These are phyloP conservation scores for Phytophthora hibernalis DNA, from an alignment of 352 stramenopile genomes.

Conservation along the genomic window DNA sequence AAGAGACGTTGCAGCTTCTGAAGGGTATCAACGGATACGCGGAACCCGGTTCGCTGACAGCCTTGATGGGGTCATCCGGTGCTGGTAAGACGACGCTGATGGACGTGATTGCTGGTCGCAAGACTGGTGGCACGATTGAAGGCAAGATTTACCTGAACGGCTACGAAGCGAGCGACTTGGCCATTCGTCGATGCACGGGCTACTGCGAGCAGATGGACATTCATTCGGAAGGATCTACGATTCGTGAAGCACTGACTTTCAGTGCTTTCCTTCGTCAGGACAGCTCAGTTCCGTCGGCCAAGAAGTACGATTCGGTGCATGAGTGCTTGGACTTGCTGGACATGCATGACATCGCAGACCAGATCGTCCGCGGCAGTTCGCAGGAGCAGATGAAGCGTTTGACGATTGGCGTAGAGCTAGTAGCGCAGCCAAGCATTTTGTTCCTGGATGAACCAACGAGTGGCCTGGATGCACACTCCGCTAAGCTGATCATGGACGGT, in stretches of 20 bases:
- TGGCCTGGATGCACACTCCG: constrained; percentile 82
- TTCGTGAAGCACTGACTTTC: constrained; percentile 62
- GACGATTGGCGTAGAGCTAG: constrained; percentile 66
- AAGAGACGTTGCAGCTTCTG: not conserved
- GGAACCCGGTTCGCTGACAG: constrained; percentile 61
- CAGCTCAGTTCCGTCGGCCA: constrained; percentile 22
- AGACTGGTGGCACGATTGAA: constrained; percentile 59
- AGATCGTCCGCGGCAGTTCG: constrained; percentile 39
- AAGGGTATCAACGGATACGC: constrained; percentile 42
- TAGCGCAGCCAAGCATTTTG: constrained; percentile 81
- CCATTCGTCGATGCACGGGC: constrained; percentile 54
- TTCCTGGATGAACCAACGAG: constrained; percentile 81
- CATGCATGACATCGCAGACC: constrained; percentile 44
- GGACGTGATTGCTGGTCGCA: constrained; percentile 22
- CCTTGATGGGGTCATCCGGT: constrained; percentile 82
- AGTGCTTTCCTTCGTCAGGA: constrained; percentile 40
- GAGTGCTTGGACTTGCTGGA: constrained; percentile 47
- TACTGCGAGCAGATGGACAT: constrained; percentile 90
- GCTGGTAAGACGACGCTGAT: constrained; percentile 34
- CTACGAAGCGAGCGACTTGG: constrained; percentile 44
- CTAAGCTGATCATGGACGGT: constrained; percentile 79
- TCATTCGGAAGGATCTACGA: constrained; percentile 80
- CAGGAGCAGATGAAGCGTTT: constrained; percentile 57
- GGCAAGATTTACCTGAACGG: constrained; percentile 64
- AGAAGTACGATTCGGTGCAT: constrained; percentile 46